These are phyloP conservation scores for Entophlyctis luteolus DNA, from an alignment of 192 early-diverging fungal genomes.

Conservation along the genomic window DNA sequence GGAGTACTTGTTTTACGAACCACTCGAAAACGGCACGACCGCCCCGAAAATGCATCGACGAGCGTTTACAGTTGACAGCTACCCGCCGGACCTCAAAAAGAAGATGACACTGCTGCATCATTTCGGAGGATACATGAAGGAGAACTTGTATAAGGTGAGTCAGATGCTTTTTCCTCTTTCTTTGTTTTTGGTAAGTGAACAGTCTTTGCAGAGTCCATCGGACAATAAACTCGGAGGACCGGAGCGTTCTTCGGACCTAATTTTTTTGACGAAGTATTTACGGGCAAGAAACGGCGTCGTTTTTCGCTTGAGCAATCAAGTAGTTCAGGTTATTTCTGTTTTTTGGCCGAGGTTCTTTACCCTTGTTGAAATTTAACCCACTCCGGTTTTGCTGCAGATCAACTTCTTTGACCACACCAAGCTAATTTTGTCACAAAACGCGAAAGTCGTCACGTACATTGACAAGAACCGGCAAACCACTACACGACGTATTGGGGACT, in stretches of 20 bases:
- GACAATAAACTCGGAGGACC: neutral
- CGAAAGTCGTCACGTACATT: slow-evolving; percentile 56
- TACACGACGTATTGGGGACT: slow-evolving; percentile 23
- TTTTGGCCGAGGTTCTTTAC: neutral
- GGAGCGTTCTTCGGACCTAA: slow-evolving; percentile 36
- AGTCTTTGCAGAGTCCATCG: neutral
- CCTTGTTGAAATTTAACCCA: slow-evolving; percentile 30
- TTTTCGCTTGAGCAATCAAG: slow-evolving; percentile 64
- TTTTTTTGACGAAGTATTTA: slow-evolving; percentile 66
- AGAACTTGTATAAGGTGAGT: slow-evolving; percentile 19
- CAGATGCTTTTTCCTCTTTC: neutral
- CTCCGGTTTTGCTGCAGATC: slow-evolving; percentile 46
- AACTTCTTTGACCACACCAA: slow-evolving; percentile 76
- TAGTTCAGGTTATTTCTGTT: slow-evolving; percentile 54
- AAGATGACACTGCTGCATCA: slow-evolving; percentile 58
- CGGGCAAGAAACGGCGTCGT: slow-evolving; percentile 59
- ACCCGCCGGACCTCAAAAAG: slow-evolving; percentile 53
- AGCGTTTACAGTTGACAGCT: slow-evolving; percentile 36
- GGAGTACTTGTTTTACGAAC: slow-evolving; percentile 45
- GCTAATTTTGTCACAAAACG: slow-evolving; percentile 56
- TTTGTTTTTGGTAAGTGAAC: slow-evolving; percentile 1
- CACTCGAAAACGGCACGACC: neutral
- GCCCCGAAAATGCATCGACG: slow-evolving; percentile 34
- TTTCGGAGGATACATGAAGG: slow-evolving; percentile 61
- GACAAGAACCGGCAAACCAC: slow-evolving; percentile 41